These are phyloP conservation scores for Nemania sp. DNA, from an alignment of 2,329 filamentous ascomycete species.

Conservation along the genomic window DNA sequence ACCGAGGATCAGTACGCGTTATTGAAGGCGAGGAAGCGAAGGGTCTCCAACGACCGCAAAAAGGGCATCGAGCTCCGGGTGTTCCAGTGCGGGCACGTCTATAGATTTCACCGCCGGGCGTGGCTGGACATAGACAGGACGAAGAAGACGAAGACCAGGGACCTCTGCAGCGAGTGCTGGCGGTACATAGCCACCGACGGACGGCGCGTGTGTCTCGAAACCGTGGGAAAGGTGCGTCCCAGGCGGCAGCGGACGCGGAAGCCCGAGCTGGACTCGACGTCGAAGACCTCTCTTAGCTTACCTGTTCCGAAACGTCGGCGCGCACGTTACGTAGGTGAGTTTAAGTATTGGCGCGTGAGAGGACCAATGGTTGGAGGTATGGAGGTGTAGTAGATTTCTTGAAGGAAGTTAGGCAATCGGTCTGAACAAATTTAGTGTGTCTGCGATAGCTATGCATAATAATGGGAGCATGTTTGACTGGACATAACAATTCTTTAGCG, in stretches of 20 bases:
- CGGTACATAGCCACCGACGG: conserved; percentile 6
- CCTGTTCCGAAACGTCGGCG: not conserved
- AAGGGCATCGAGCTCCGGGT: not conserved
- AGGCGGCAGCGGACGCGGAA: too few relatives aligned
- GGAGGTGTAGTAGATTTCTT: not conserved
- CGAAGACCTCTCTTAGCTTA: not conserved
- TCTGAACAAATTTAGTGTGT: too few relatives aligned
- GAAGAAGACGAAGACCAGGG: not conserved
- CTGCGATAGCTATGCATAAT: too few relatives aligned
- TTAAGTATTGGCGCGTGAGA: conserved; percentile 6
- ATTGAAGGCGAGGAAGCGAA: conserved; percentile 12
- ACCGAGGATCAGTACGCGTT: conserved; percentile 10
- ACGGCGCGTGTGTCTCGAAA: not conserved
- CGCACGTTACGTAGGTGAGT: not conserved
- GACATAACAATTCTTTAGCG: too few relatives aligned
- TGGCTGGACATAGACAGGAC: not conserved
- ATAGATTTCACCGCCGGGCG: not conserved
- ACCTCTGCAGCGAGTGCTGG: conserved; percentile 16
- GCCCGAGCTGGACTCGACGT: too few relatives aligned
- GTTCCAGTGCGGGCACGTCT: conserved; percentile 20
- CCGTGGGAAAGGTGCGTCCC: not conserved
- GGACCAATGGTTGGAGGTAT: conserved; percentile 7
- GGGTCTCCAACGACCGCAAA: not conserved
- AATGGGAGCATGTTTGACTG: too few relatives aligned
- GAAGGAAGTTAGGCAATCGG: too few relatives aligned